Evolutionary conservation across 2,329 filamentous ascomycete genomes (phyloP).

Genomic region (Cladosporium cucumerinum): DNA sequence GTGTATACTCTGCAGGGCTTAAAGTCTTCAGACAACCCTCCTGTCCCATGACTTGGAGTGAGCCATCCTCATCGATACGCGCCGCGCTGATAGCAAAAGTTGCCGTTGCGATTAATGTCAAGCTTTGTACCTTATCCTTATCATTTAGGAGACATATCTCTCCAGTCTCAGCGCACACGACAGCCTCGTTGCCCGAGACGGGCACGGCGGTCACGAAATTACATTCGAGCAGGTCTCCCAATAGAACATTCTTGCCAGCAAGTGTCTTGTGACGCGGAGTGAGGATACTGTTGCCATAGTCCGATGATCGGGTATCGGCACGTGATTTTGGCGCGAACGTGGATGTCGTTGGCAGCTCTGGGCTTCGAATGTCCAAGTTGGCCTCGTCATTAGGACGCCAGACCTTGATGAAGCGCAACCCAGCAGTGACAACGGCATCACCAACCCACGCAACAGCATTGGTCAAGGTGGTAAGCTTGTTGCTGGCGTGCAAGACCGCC

Average conservation of each 20-base stretch:
- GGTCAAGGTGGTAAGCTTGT: conserved; percentile 86
- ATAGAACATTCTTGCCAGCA: conserved; percentile 79
- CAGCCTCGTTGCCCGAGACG: conserved; percentile 68
- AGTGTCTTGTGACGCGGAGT: conserved; percentile 63
- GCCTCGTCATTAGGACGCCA: conserved; percentile 76
- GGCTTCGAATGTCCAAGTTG: conserved; percentile 21
- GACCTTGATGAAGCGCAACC: conserved; percentile 86
- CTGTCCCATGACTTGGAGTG: conserved; percentile 67
- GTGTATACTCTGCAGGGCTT: conserved; percentile 35
- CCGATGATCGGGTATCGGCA: conserved; percentile 30
- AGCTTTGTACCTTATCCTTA: conserved; percentile 65
- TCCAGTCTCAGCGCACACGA: conserved; percentile 83
- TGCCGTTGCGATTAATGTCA: conserved; percentile 63
- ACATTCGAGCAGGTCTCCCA: conserved; percentile 76
- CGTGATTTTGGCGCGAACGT: conserved; percentile 31
- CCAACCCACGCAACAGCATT: conserved; percentile 90
- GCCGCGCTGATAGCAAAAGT: conserved; percentile 68
- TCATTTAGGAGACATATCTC: conserved; percentile 88
- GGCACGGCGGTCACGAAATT: conserved; percentile 76
- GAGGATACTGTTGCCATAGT: conserved; percentile 35
- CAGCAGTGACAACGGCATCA: conserved; percentile 75
- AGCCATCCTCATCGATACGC: conserved; percentile 54
- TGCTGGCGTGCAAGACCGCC: conserved; percentile 76
- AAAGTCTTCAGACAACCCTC: conserved; percentile 55
- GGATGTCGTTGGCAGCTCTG: conserved; percentile 19